A percentile compares a stretch with the other conserved stretches of the same genome.
These are phyloP conservation scores for Fusarium praegraminearum DNA, from an alignment of 2,329 filamentous ascomycete species.

Conservation along the genomic window DNA sequence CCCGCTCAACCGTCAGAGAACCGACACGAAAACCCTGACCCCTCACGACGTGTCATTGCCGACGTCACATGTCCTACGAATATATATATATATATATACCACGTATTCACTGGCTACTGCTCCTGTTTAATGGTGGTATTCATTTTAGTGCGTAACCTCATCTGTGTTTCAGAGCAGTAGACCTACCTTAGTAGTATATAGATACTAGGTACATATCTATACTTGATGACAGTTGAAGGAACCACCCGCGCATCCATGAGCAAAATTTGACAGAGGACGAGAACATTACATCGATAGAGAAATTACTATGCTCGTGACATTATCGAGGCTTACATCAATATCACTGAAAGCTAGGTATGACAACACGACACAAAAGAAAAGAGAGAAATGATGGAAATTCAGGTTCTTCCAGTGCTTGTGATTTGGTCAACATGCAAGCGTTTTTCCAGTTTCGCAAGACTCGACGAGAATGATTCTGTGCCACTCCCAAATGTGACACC, in stretches of 20 bases:
- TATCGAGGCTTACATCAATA: not conserved
- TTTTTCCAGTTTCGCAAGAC: conserved; percentile 8
- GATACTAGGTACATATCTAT: not conserved
- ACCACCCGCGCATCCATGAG: not conserved
- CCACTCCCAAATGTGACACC: not conserved
- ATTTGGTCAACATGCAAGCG: not conserved
- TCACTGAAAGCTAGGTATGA: not conserved
- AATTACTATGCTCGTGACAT: not conserved
- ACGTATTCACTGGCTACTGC: not conserved
- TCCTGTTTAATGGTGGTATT: conserved; percentile 7
- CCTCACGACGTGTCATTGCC: conserved; percentile 20
- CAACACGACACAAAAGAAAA: not conserved
- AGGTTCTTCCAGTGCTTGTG: conserved; percentile 2
- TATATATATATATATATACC: conserved; percentile 6
- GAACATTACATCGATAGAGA: not conserved
- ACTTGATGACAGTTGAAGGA: conserved; percentile 4
- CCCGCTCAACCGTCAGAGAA: not conserved
- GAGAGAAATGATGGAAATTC: not conserved
- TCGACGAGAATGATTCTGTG: conserved; percentile 6
- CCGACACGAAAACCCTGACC: not conserved
- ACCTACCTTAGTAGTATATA: not conserved
- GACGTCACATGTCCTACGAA: conserved; percentile 26
- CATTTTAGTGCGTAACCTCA: conserved; percentile 10
- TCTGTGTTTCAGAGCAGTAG: conserved; percentile 1
- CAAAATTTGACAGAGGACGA: not conserved